Conservation (phyloP, 2,329 filamentous ascomycete species). For the Botryotinia convoluta region DNA sequence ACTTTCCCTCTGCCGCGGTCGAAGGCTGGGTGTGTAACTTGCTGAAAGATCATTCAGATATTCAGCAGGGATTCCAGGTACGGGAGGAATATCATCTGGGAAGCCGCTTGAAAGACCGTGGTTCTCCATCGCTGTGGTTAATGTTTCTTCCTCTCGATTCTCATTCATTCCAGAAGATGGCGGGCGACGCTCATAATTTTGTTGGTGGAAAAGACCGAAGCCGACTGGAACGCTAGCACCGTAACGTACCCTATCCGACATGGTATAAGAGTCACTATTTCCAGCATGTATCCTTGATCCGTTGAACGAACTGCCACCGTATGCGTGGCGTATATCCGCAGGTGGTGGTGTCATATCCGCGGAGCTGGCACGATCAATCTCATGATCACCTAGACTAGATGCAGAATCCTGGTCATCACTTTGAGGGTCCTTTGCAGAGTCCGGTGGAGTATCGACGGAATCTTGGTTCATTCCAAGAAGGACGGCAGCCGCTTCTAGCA, state of each 20-base stretch:
- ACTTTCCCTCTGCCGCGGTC: slow-evolving; percentile 63
- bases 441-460: slow-evolving; percentile 56
- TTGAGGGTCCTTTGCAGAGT: slow-evolving; percentile 64
- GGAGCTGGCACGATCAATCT: slow-evolving; percentile 71
- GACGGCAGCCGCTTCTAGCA: slow-evolving; percentile 95
- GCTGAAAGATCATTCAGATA: slow-evolving; percentile 64
- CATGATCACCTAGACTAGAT: slow-evolving; percentile 76
- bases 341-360: slow-evolving; percentile 91
- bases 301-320: slow-evolving; percentile 39
- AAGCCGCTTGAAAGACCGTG: slow-evolving; percentile 90
- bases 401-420: slow-evolving; percentile 77
- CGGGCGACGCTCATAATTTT: slow-evolving; percentile 73
- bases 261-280: slow-evolving; percentile 80
- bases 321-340: slow-evolving; percentile 52
- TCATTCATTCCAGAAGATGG: slow-evolving; percentile 74
- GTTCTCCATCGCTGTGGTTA: slow-evolving; percentile 72
- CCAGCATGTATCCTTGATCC: slow-evolving; percentile 57
- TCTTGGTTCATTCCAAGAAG: slow-evolving; percentile 82
- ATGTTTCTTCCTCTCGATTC: slow-evolving; percentile 77
- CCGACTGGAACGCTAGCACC: slow-evolving; percentile 52
- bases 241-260: slow-evolving; percentile 43
- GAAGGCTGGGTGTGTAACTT: slow-evolving; percentile 54
- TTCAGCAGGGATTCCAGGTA: slow-evolving; percentile 80
- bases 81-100: slow-evolving; percentile 74
- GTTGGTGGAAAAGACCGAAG: slow-evolving; percentile 57